Percentiles rank a stretch among this genome's conserved stretches.
Evolutionary conservation across 805 yeast genomes (phyloP).

Genomic region (Saturnispora saitoi): DNA sequence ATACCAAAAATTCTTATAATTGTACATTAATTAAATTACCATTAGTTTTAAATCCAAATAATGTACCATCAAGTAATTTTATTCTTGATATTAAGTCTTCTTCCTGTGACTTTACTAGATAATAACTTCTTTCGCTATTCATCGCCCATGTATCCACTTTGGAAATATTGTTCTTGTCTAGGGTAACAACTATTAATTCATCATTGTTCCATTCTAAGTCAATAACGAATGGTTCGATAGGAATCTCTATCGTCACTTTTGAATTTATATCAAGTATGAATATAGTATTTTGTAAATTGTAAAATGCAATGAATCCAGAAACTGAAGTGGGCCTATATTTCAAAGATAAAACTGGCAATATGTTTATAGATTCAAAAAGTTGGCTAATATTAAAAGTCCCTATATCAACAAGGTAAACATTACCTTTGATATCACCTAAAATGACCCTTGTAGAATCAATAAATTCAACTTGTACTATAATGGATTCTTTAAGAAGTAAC

Average conservation of each 20-base stretch:
- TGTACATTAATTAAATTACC: constrained; percentile 1
- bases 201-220: constrained; percentile 3
- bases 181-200: not conserved
- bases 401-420: constrained; percentile 8
- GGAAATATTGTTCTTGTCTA: not conserved
- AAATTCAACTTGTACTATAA: constrained; percentile 14
- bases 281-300: not conserved
- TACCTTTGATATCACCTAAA: constrained; percentile 21
- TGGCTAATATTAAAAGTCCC: not conserved
- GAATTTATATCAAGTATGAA: constrained; percentile 3
- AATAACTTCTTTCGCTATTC: not conserved
- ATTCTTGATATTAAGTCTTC: not conserved
- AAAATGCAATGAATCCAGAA: constrained; percentile 4
- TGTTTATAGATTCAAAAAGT: constrained; percentile 6
- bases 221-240: not conserved
- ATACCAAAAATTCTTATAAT: constrained; percentile 16
- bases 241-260: not conserved
- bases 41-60: not conserved
- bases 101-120: not conserved
- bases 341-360: constrained; percentile 10
- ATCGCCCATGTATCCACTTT: not conserved
- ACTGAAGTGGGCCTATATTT: not conserved
- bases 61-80: not conserved
- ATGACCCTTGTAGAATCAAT: constrained; percentile 17
- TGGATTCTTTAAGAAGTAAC: constrained; percentile 9